phyloP scores from a whole-genome alignment of 1,284 basidiomycete species.

The Anthracocystis setariae region DNA sequence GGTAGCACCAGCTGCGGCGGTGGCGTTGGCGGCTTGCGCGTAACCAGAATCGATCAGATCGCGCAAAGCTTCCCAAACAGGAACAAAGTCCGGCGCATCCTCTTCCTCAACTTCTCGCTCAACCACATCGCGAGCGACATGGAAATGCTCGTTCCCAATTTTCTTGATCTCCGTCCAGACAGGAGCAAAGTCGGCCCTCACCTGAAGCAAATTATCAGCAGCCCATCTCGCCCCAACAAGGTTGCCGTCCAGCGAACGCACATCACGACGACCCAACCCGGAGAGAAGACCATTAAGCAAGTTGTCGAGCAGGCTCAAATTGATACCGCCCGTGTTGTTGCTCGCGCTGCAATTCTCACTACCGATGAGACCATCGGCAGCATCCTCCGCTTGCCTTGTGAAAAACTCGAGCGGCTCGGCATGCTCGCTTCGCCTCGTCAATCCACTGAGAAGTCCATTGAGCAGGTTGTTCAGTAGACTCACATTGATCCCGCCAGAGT shows the following conservation, averaged over 20 bases:
- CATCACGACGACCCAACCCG: slow-evolving; percentile 30
- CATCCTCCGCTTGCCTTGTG: slow-evolving; percentile 26
- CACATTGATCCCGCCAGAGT: slow-evolving; percentile 48
- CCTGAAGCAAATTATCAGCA: slow-evolving; percentile 17
- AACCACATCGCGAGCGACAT: slow-evolving; percentile 15
- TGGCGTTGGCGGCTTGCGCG: slow-evolving; percentile 37
- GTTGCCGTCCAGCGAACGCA: slow-evolving; percentile 4
- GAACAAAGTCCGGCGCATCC: slow-evolving; percentile 40
- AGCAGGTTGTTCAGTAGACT: slow-evolving; percentile 53
- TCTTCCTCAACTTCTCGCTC: slow-evolving; percentile 25
- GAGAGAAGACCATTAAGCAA: slow-evolving; percentile 49
- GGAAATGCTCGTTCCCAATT: slow-evolving; percentile 48
- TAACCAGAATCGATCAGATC: slow-evolving; percentile 54
- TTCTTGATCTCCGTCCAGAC: slow-evolving; percentile 54
- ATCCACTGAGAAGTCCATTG: slow-evolving; percentile 48
- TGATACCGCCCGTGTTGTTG: slow-evolving; percentile 48
- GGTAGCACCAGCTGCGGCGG: slow-evolving; percentile 12
- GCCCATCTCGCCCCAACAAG: slow-evolving; percentile 6
- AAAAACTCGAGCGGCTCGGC: slow-evolving; percentile 22
- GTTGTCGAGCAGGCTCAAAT: slow-evolving; percentile 51
- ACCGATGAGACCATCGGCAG: slow-evolving; percentile 17
- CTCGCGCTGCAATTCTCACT: slow-evolving; percentile 40
- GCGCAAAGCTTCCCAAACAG: slow-evolving; percentile 53
- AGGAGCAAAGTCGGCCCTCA: slow-evolving; percentile 50
- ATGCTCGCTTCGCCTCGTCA: slow-evolving; percentile 22